phyloP scores from a whole-genome alignment of 169 alveolate genomes.

The Plasmodium cynomolgi region DNA sequence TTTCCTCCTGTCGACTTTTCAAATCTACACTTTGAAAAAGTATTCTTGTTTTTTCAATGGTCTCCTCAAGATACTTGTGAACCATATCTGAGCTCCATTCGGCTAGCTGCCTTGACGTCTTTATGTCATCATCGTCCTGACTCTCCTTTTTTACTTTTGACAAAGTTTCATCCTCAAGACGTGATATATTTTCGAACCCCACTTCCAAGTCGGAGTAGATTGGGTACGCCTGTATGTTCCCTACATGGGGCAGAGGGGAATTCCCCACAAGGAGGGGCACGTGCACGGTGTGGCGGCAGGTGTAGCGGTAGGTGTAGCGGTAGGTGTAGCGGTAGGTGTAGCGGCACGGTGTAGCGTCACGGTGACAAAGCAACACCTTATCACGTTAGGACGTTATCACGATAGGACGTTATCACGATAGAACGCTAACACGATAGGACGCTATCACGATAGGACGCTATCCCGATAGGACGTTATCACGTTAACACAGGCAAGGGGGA shows the following conservation, averaged over 20 bases:
- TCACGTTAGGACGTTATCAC: neutral
- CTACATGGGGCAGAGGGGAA: neutral
- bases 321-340: neutral
- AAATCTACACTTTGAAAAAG: conserved; percentile 26
- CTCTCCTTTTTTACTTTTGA: conserved; percentile 74
- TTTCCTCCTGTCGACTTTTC: conserved; percentile 56
- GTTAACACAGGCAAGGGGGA: neutral
- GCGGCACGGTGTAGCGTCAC: neutral
- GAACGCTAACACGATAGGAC: too few relatives aligned
- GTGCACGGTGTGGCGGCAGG: neutral
- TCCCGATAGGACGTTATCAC: too few relatives aligned
- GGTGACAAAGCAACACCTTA: neutral
- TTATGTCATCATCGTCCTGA: conserved; percentile 74
- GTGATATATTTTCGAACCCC: conserved; percentile 66
- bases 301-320: too few relatives aligned
- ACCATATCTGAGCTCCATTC: conserved; percentile 75
- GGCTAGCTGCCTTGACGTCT: conserved; percentile 63
- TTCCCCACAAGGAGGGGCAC: neutral
- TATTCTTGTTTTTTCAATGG: conserved; percentile 37
- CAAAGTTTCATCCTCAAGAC: conserved; percentile 57
- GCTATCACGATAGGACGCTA: too few relatives aligned
- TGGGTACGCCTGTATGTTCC: conserved; percentile 45
- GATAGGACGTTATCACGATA: too few relatives aligned
- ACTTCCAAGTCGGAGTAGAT: conserved; percentile 62
- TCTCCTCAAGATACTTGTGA: conserved; percentile 70